Percentiles rank a stretch among this genome's conserved stretches.
These are phyloP conservation scores for Macrolepiota dolichaula DNA, from an alignment of 768 basidiomycete species.

Conservation along the genomic window DNA sequence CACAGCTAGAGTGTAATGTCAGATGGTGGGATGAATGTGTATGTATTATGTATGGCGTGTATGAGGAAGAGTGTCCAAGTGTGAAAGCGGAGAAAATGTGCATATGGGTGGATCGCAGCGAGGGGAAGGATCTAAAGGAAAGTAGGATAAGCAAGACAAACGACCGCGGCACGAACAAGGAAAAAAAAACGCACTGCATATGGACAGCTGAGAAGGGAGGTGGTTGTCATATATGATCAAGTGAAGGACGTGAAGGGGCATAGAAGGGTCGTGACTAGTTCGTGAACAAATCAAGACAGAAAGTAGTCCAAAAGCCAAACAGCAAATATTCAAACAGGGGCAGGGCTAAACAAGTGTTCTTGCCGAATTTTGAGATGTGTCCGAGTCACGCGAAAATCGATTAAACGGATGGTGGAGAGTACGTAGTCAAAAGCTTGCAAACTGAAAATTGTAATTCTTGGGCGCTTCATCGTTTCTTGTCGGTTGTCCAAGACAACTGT, in stretches of 20 bases:
- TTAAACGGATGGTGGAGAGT: neutral
- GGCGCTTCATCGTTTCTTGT: constrained; percentile 37
- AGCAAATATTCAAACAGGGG: neutral
- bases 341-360: neutral
- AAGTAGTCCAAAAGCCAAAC: neutral
- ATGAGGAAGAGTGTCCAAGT: neutral
- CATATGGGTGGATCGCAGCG: neutral
- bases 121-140: neutral
- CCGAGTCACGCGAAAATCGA: neutral
- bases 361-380: neutral
- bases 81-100: neutral
- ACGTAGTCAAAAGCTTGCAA: neutral
- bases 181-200: neutral
- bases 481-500: constrained; percentile 69
- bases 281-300: neutral
- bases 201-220: neutral
- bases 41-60: too few species aligned
- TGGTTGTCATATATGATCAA: neutral
- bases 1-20: neutral
- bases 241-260: neutral
- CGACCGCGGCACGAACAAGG: neutral
- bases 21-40: neutral
- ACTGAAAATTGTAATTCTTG: neutral
- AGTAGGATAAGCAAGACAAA: neutral
- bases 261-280: neutral